A percentile compares a stretch with the other conserved stretches of the same genome.
phyloP scores from a whole-genome alignment of 331 rosid genomes.

The Quercus tomentella region DNA sequence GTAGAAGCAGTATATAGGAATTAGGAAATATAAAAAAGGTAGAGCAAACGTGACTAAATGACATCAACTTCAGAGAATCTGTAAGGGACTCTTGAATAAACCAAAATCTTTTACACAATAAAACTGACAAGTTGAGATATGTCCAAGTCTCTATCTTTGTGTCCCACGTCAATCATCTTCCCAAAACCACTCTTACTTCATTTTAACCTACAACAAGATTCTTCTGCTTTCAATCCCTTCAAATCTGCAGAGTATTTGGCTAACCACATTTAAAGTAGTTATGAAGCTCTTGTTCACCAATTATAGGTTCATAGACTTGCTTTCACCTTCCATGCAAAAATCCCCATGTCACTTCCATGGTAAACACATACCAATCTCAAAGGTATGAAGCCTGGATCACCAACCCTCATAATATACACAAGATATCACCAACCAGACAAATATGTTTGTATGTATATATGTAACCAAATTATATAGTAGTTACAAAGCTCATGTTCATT shows the following conservation, averaged over 20 bases:
- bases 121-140: neutral
- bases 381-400: too few relatives aligned
- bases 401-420: too few relatives aligned
- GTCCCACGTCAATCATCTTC: neutral
- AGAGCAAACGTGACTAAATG: neutral
- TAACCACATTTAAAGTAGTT: neutral
- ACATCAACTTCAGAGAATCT: neutral
- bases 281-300: neutral
- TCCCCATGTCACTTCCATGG: neutral
- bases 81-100: neutral
- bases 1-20: neutral
- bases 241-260: neutral
- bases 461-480: neutral
- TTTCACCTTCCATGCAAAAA: neutral
- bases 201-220: neutral
- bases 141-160: neutral
- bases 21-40: neutral
- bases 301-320: neutral
- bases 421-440: too few relatives aligned
- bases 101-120: neutral
- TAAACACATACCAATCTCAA: too few relatives aligned
- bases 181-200: neutral
- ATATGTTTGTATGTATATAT: too few relatives aligned
- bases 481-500: neutral
- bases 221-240: neutral